Base-by-base conservation (phyloP, 345 rosid species). In the Eucalyptus pauciflora region DNA sequence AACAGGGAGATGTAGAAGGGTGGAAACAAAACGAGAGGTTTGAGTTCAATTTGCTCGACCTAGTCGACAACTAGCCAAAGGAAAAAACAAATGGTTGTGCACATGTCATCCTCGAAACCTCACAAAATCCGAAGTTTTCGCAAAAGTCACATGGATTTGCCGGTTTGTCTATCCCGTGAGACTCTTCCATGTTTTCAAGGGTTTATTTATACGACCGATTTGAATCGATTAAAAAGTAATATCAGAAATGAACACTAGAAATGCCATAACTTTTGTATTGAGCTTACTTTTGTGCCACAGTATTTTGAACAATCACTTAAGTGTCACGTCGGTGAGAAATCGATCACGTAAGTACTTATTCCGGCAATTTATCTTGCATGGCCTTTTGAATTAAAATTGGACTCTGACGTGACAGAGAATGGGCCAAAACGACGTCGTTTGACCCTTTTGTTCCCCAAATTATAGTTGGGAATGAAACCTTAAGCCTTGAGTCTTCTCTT, bases 191-290 rank as follows among this genome's bases (percentile, higher is more conserved):
- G 5, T 56, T 56, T 56, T 24, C 12, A 56, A 24, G 3, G 6
- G 2, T 8, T 24, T 9, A 4, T 56, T 1, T 2, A 56, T 56
- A 9, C 0, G 3, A 24, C 0, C 0, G 0, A 1, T 22, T 56
- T 56, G 6, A 3, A 56, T 56, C 13, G 29, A 56, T 24, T 56
- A 3, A 56, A 56, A 56, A 56, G 29, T 24, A 56, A 8, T 24
- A 24, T 8, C 0, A 56, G 0, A 56, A 22, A 56, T 56, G 1
- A 6, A 56, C 29, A 56, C 1, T 24, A 56, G 0, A 56, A 4
- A 22, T 56, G 1, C 2, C 2, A 24, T 56, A 22, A 24, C 3
- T 24, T 56, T 56, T 24, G 6, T 2, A 56, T 4, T 4, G 0
- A 0, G 4, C 3, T 56, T 1, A 56, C 6, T 56, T 56, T 56